A percentile compares a stretch with the other conserved stretches of the same genome.
These are phyloP conservation scores for Arachnomyces sp. DNA, from an alignment of 2,329 filamentous ascomycete species.

Conservation along the genomic window DNA sequence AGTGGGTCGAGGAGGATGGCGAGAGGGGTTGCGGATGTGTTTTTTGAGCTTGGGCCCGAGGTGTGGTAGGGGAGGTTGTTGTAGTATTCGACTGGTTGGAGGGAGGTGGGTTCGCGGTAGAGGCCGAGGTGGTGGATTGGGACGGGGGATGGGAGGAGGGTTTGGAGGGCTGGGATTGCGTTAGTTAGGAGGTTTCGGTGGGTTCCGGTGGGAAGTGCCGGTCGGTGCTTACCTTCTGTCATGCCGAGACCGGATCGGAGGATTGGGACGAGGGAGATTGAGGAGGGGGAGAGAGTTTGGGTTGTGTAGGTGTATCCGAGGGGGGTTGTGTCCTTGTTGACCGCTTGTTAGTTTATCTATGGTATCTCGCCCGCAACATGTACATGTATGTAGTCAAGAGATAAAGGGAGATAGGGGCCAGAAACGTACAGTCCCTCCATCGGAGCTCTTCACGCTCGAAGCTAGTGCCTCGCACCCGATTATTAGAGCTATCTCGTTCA, in stretches of 20 bases:
- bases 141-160: conserved; percentile 68
- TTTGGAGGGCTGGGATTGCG: conserved; percentile 56
- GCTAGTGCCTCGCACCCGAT: conserved; percentile 74
- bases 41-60: conserved; percentile 19
- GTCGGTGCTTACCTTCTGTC: conserved; percentile 58
- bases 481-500: conserved; percentile 80
- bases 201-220: not conserved
- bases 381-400: conserved; percentile 5
- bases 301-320: conserved; percentile 68
- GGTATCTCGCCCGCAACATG: not conserved
- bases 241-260: conserved; percentile 86
- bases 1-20: conserved; percentile 86
- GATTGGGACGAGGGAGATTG: conserved; percentile 79
- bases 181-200: conserved; percentile 5
- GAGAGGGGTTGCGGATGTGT: conserved; percentile 46
- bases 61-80: conserved; percentile 74
- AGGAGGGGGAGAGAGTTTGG: conserved; percentile 53
- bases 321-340: conserved; percentile 64
- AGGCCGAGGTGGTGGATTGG: conserved; percentile 90
- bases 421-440: conserved; percentile 45
- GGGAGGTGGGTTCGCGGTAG: conserved; percentile 79
- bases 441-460: conserved; percentile 47
- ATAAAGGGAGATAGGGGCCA: not conserved
- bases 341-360: conserved; percentile 8
- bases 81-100: conserved; percentile 93